These are phyloP conservation scores for Vitis amurensis DNA, from an alignment of 164 flowering plant genomes.

Conservation along the genomic window DNA sequence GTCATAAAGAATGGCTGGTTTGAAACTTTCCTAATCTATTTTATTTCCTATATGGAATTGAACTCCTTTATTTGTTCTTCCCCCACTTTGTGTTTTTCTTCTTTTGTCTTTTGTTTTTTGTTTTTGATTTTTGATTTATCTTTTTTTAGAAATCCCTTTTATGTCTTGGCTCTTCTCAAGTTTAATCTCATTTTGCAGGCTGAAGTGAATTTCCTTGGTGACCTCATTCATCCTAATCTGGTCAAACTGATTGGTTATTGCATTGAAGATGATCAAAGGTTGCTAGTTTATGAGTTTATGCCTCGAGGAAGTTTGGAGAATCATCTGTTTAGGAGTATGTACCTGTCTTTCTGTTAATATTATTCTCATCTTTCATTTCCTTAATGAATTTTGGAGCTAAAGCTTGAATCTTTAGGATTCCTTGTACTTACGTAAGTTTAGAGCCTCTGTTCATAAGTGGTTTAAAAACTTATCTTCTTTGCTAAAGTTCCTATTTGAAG, in stretches of 20 bases:
- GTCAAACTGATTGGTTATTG: constrained; percentile 88
- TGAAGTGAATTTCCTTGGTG: constrained; percentile 88
- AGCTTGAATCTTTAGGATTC: background rate
- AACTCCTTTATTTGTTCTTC: no score
- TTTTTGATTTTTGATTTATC: background rate
- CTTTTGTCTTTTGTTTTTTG: constrained; percentile 4
- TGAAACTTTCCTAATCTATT: constrained; percentile 9
- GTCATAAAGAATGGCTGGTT: constrained; percentile 99
- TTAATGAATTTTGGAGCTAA: background rate
- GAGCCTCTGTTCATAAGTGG: background rate
- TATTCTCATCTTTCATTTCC: background rate
- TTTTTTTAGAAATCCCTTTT: background rate
- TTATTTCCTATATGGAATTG: background rate
- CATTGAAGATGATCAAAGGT: constrained; percentile 89
- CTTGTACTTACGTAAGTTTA: background rate
- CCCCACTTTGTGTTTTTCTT: background rate
- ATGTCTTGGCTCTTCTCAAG: background rate
- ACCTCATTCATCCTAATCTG: constrained; percentile 80
- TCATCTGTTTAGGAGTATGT: constrained; percentile 87
- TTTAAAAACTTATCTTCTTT: background rate
- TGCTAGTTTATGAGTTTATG: constrained; percentile 89
- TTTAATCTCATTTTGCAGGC: constrained; percentile 51
- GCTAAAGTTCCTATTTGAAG: background rate
- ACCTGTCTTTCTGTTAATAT: constrained; percentile 6
- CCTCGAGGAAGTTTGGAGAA: constrained; percentile 96